phyloP scores from a whole-genome alignment of 371 early-diverging fungal genomes.

The Rhizopus microsporus region DNA sequence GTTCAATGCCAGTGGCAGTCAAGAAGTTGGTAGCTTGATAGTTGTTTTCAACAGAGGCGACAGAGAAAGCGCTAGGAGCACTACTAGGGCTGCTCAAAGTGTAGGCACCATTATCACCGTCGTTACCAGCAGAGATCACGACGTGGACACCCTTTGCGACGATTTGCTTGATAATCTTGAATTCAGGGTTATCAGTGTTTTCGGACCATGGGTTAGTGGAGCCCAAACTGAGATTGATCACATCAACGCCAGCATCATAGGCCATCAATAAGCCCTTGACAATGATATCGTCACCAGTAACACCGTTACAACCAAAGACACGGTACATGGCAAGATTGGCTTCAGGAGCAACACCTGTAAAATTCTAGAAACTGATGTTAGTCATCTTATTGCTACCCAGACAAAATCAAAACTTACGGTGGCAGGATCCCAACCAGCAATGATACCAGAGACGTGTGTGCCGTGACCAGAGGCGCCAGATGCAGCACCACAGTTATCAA shows the following conservation, averaged over 20 bases:
- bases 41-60: conserved; percentile 62
- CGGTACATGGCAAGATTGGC: conserved; percentile 58
- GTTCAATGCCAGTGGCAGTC: conserved; percentile 19
- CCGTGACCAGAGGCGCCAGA: conserved; percentile 52
- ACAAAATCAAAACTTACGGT: conserved; percentile 27
- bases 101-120: conserved; percentile 54
- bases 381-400: neutral
- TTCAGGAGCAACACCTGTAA: conserved; percentile 69
- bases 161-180: conserved; percentile 28
- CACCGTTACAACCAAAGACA: conserved; percentile 68
- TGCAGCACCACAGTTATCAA: conserved; percentile 43
- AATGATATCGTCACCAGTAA: conserved; percentile 58
- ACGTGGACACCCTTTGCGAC: conserved; percentile 39
- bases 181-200: conserved; percentile 31
- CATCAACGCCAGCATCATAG: conserved; percentile 53
- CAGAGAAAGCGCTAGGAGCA: conserved; percentile 49
- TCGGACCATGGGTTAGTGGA: conserved; percentile 54
- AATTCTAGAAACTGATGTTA: conserved; percentile 27
- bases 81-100: conserved; percentile 55
- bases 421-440: conserved; percentile 55
- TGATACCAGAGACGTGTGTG: conserved; percentile 68
- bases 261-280: conserved; percentile 65
- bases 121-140: conserved; percentile 62
- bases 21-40: conserved; percentile 18
- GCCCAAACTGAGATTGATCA: conserved; percentile 73